phyloP scores from a whole-genome alignment of 2,329 filamentous ascomycete species.

The Colletotrichum magnum region DNA sequence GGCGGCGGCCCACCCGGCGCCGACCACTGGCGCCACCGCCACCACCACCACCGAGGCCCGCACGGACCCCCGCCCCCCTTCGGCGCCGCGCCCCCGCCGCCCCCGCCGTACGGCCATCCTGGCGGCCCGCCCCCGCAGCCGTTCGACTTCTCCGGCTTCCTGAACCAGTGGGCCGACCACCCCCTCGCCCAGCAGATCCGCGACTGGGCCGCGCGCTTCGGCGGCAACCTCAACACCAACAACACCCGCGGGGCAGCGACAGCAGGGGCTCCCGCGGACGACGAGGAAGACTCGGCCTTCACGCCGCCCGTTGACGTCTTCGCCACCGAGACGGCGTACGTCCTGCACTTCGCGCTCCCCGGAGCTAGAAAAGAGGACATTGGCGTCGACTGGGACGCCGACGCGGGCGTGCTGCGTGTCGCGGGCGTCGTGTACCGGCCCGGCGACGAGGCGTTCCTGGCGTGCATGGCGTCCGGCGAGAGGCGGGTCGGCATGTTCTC shows the following conservation, averaged over 20 bases:
- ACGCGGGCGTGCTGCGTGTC: constrained; percentile 75
- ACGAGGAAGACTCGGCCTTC: constrained; percentile 61
- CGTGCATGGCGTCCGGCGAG: constrained; percentile 74
- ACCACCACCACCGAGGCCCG: constrained; percentile 38
- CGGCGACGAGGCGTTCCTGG: constrained; percentile 78
- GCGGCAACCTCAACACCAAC: constrained; percentile 17
- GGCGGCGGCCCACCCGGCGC: constrained; percentile 28
- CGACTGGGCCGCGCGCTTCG: constrained; percentile 50
- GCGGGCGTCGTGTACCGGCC: constrained; percentile 81
- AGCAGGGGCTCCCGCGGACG: constrained; percentile 28
- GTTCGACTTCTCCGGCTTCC: constrained; percentile 55
- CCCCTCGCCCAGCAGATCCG: constrained; percentile 59
- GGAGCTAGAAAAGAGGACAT: constrained; percentile 86
- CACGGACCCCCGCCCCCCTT: constrained; percentile 44
- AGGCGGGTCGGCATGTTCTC: constrained; percentile 82
- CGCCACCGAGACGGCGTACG: constrained; percentile 73
- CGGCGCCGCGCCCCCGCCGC: constrained; percentile 42
- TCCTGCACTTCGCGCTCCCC: constrained; percentile 82
- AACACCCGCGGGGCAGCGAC: constrained; percentile 38
- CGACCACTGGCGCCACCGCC: constrained; percentile 28
- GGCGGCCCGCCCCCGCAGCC: neutral
- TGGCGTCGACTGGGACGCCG: constrained; percentile 81
- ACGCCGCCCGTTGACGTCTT: constrained; percentile 82
- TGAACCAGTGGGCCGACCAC: constrained; percentile 57
- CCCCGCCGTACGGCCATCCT: constrained; percentile 43